Conservation (phyloP, 2,329 filamentous ascomycete genomes). For the Botrytis squamosa region DNA sequence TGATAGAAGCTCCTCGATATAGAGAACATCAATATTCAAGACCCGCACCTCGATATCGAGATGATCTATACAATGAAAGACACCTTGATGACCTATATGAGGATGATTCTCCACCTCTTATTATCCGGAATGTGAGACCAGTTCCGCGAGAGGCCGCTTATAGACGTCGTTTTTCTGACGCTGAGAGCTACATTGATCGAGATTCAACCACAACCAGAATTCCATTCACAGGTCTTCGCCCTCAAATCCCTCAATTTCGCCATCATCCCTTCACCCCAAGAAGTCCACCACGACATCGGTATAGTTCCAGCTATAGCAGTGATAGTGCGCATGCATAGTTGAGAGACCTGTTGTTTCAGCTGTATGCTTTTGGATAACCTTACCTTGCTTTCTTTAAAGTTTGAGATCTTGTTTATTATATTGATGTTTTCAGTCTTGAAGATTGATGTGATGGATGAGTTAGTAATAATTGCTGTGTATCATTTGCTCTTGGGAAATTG, state of each 20-base stretch:
- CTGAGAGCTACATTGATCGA: constrained; percentile 5
- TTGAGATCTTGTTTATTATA: neutral
- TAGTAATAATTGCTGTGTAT: constrained; percentile 1
- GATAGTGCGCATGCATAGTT: neutral
- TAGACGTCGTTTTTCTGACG: constrained; percentile 12
- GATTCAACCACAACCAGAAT: neutral
- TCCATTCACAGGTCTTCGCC: constrained; percentile 17
- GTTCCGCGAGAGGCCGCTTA: constrained; percentile 15
- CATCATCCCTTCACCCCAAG: constrained; percentile 13
- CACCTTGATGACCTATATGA: constrained; percentile 6
- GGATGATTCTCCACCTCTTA: neutral
- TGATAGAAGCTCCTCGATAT: constrained; percentile 15
- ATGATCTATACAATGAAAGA: constrained; percentile 2
- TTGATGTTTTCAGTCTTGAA: neutral
- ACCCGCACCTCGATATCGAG: constrained; percentile 21
- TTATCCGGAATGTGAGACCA: neutral
- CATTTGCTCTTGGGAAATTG: neutral
- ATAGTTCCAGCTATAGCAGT: constrained; percentile 16
- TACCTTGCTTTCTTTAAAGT: neutral
- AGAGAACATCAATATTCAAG: constrained; percentile 1
- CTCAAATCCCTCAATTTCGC: constrained; percentile 8
- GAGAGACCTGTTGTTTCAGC: neutral
- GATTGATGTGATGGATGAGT: neutral
- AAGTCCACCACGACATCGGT: constrained; percentile 15
- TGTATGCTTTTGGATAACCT: neutral